Conservation (phyloP, 768 basidiomycete genomes). For the Sporobolomyces phaffii region DNA sequence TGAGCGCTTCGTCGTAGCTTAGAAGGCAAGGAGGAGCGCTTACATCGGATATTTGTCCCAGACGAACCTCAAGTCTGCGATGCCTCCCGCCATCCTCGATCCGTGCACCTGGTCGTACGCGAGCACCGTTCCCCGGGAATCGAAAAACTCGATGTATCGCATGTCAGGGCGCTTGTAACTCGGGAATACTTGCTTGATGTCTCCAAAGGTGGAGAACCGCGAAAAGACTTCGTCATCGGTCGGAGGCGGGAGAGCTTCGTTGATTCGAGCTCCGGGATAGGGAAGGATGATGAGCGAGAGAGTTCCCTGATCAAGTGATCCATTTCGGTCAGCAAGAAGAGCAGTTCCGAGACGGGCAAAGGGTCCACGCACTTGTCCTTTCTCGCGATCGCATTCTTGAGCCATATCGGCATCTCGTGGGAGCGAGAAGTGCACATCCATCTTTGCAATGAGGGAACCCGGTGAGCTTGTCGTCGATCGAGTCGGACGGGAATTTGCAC, state of each 20-base stretch:
- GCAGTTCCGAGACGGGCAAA: background rate
- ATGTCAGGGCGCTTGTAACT: conserved; percentile 46
- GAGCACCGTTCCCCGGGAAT: conserved; percentile 61
- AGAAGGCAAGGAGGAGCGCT: background rate
- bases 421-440: conserved; percentile 96
- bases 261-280: conserved; percentile 10
- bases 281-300: conserved; percentile 62
- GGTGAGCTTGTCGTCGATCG: too few relatives aligned
- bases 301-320: conserved; percentile 58
- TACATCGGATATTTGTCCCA: conserved; percentile 56
- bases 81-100: conserved; percentile 72
- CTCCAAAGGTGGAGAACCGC: conserved; percentile 82
- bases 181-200: conserved; percentile 72
- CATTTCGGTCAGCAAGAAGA: background rate
- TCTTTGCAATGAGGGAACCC: conserved; percentile 62
- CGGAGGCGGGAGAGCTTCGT: conserved; percentile 61
- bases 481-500: too few relatives aligned
- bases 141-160: conserved; percentile 88
- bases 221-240: conserved; percentile 79
- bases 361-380: conserved; percentile 68
- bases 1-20: background rate
- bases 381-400: conserved; percentile 61
- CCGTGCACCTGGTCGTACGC: conserved; percentile 74
- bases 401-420: conserved; percentile 76
- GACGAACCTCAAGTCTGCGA: conserved; percentile 77